Evolutionary conservation across 805 yeast genomes (phyloP), one percentile per base, ranked within the genome.

Genomic region (Saccharomycodes ludwigii): DNA sequence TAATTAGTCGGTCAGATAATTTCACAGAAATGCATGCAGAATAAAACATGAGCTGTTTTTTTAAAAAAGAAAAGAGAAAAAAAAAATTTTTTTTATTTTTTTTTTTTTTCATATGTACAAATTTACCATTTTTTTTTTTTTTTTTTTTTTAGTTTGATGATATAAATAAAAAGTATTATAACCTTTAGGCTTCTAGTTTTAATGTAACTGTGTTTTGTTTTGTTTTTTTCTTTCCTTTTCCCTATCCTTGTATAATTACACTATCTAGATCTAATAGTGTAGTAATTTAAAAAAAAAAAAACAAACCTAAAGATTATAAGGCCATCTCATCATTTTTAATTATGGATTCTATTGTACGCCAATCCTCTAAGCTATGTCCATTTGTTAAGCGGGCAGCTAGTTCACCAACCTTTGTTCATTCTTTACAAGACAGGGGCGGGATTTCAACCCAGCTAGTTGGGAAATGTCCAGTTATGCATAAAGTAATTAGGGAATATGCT

Each of bases 401-500:
- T 16, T 65, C 81, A 4, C 61, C 76, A 14, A 61, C 71, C 31
- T n/a, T n/a, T n/a, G n/a, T n/a, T n/a, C 65, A 76, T 11, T 61
- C 83, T 50, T 73, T 78, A 46, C 61, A 65, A 40, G 50, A 80
- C 42, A 65, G 76, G 32, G 43, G 55, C 11, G 35, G 53, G 8
- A 38, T 53, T 12, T 30, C 48, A 12, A 51, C 54, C 14, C 43
- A 52, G 27, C 71, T 70, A 40, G 95, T 94, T 33, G 56, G 68
- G 27, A 69, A 66, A 38, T 86, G 97, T 56, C 97, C 97, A n/a
- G 79, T 85, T 34, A 81, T 85, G 79, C 83, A 83, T 17, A 74
- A 76, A 32, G 95, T 94, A 22, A 58, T 84, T 32, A 50, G 50
- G 41, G 65, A 63, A 36, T 40, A 52, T 33, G 50, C 65, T 9